Conservation (phyloP, 441 rosid genomes). For the Gossypium davidsonii region DNA sequence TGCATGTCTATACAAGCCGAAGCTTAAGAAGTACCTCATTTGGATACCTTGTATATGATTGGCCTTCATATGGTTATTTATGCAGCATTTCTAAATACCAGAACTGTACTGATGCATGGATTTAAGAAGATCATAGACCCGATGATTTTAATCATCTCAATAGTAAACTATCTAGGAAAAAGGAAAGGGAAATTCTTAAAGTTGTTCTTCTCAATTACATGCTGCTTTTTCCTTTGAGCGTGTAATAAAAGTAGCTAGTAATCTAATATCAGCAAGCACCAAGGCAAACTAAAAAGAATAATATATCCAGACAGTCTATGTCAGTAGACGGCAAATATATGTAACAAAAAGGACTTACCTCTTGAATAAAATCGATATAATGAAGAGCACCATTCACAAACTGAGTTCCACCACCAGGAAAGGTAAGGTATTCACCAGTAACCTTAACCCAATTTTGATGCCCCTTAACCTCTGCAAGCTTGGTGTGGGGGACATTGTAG, state of each 20-base stretch:
- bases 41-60: not conserved
- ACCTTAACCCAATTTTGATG: constrained; percentile 74
- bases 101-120: not conserved
- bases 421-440: constrained; percentile 53
- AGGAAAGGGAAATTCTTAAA: constrained; percentile 5
- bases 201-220: not conserved
- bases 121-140: not conserved
- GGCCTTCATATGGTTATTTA: not conserved
- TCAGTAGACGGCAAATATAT: not conserved
- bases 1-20: not conserved
- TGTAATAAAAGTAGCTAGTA: not conserved
- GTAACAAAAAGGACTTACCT: constrained; percentile 25
- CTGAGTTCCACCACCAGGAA: constrained; percentile 79
- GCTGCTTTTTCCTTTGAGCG: not conserved
- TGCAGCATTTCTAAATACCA: not conserved
- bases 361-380: constrained; percentile 50
- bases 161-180: not conserved
- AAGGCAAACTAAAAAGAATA: not conserved
- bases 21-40: not conserved
- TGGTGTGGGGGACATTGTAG: constrained; percentile 62
- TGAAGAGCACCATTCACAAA: constrained; percentile 65
- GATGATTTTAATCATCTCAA: not conserved
- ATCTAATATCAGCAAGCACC: not conserved
- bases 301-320: not conserved
- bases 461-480: constrained; percentile 60